Evolutionary conservation across 2,329 filamentous ascomycete species (phyloP).

Genomic region (Metarhizium humberi): DNA sequence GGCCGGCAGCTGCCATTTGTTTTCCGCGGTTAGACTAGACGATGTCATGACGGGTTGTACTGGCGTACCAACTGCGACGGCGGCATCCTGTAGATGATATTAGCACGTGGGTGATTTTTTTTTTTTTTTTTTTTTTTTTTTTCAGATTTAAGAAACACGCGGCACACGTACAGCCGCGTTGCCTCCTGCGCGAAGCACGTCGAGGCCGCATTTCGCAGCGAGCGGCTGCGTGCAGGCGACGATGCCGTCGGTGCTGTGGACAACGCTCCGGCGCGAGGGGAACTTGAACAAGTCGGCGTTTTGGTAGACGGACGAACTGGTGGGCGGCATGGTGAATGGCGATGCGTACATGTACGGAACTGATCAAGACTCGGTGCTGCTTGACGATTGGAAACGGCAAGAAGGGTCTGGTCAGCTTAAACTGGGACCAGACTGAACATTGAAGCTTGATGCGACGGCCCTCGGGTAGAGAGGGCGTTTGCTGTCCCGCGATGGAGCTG

Average conservation of each 20-base stretch:
- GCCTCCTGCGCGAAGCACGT: constrained; percentile 76
- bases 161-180: constrained; percentile 71
- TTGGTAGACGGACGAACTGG: constrained; percentile 36
- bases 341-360: too few species aligned
- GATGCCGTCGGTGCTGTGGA: constrained; percentile 88
- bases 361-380: too few species aligned
- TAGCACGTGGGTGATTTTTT: background rate
- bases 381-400: too few species aligned
- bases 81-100: constrained; percentile 61
- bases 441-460: too few species aligned
- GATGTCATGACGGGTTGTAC: too few species aligned
- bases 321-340: constrained; percentile 32
- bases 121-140: too few species aligned
- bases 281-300: constrained; percentile 52
- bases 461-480: too few species aligned
- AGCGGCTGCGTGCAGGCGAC: constrained; percentile 85
- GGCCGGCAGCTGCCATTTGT: constrained; percentile 58
- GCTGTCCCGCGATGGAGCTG: too few species aligned
- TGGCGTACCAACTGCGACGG: constrained; percentile 69
- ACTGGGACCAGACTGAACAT: too few species aligned
- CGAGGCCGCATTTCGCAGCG: constrained; percentile 78
- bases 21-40: background rate
- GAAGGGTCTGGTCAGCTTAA: too few species aligned
- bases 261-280: constrained; percentile 76
- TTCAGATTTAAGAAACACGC: too few species aligned